Evolutionary conservation across 345 rosid genomes (phyloP).

Genomic region (Euphorbia tirucalli): DNA sequence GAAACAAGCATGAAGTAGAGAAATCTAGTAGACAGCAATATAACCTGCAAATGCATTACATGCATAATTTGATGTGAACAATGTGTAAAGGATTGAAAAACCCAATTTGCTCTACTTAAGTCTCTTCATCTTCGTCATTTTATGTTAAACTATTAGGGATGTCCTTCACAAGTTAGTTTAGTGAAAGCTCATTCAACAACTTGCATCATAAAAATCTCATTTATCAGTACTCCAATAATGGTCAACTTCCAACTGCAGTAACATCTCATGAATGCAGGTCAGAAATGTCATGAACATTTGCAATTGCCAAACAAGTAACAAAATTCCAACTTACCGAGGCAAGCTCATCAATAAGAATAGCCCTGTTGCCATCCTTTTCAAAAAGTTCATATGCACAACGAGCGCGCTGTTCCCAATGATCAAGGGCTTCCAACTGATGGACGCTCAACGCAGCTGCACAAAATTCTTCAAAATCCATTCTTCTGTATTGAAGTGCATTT

Average conservation of each 20-base stretch:
- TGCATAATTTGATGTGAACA: background rate
- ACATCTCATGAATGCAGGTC: background rate
- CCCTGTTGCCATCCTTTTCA: constrained; percentile 87
- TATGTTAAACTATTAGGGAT: background rate
- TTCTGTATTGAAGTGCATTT: constrained; percentile 76
- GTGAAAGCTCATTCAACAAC: background rate
- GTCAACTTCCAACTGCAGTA: background rate
- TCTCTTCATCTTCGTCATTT: constrained; percentile 1
- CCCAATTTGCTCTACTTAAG: background rate
- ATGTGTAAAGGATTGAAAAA: background rate
- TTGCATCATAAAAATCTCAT: background rate
- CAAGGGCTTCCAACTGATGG: constrained; percentile 89
- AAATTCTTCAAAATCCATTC: constrained; percentile 93
- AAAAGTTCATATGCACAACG: constrained; percentile 81
- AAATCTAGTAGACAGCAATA: background rate
- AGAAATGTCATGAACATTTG: background rate
- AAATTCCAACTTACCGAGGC: constrained; percentile 64
- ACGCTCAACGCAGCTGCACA: constrained; percentile 92
- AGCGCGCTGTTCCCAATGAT: constrained; percentile 83
- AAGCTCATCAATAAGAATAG: constrained; percentile 84
- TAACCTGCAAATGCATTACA: constrained; percentile 3
- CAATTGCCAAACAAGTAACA: background rate
- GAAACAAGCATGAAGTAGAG: background rate
- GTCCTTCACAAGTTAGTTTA: background rate
- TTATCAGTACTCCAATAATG: background rate